These are phyloP conservation scores for Aspergillus udagawae DNA, from an alignment of 2,329 filamentous ascomycete species.

Conservation along the genomic window DNA sequence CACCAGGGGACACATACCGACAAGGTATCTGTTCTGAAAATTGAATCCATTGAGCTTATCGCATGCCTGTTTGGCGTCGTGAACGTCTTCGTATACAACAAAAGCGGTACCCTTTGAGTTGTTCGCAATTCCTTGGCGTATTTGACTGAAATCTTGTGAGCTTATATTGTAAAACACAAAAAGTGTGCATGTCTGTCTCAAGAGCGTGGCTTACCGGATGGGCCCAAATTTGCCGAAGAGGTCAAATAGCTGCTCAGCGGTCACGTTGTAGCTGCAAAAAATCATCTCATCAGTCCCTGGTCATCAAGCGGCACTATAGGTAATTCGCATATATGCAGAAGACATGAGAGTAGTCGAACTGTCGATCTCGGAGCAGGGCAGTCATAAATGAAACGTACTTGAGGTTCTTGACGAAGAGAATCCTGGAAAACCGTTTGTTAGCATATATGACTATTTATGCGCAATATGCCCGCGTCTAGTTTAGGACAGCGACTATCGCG, in stretches of 20 bases:
- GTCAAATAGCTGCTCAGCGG: slow-evolving; percentile 95
- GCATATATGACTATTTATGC: neutral
- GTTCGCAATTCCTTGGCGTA: slow-evolving; percentile 94
- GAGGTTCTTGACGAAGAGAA: slow-evolving; percentile 99
- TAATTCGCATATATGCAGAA: neutral
- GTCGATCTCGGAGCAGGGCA: slow-evolving; percentile 1
- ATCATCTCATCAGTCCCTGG: neutral
- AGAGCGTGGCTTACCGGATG: slow-evolving; percentile 66
- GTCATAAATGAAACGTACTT: slow-evolving; percentile 57
- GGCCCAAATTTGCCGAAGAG: slow-evolving; percentile 97
- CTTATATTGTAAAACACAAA: slow-evolving; percentile 1
- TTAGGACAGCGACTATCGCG: neutral
- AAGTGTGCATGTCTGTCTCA: neutral
- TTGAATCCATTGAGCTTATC: slow-evolving; percentile 99
- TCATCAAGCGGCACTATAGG: neutral
- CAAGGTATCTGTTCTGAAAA: slow-evolving; percentile 98
- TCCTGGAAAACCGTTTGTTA: slow-evolving; percentile 54
- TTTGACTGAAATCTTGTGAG: slow-evolving; percentile 64
- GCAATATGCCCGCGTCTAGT: neutral
- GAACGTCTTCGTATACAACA: slow-evolving; percentile 98
- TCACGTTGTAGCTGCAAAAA: slow-evolving; percentile 84
- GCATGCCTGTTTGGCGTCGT: slow-evolving; percentile 97
- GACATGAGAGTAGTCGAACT: slow-evolving; percentile 1
- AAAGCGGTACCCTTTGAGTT: slow-evolving; percentile 98
- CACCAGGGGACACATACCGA: slow-evolving; percentile 61